Evolutionary conservation across 495 filamentous ascomycete genomes (phyloP).

Genomic region (Letharia lupina): DNA sequence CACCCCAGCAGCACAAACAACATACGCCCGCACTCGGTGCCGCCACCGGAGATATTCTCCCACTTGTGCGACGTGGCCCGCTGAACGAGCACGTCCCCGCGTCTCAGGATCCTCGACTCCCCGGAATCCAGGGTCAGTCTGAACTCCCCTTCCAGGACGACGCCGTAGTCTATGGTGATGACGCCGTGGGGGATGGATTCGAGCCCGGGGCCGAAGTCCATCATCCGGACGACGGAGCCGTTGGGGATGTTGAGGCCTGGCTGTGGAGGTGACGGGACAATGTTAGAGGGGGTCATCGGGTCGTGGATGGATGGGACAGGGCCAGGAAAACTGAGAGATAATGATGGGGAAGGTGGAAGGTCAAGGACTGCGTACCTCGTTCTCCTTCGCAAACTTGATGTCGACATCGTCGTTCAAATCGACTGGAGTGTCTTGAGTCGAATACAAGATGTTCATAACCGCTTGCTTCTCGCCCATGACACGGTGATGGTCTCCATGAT

Average conservation of each 20-base stretch:
- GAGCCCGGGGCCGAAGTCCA: slow-evolving; percentile 43
- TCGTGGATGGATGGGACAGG: neutral
- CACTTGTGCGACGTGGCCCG: slow-evolving; percentile 58
- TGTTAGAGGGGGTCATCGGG: neutral
- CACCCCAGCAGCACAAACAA: neutral
- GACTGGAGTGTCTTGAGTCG: slow-evolving; percentile 40
- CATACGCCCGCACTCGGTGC: neutral
- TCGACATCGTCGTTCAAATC: slow-evolving; percentile 45
- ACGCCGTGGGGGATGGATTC: slow-evolving; percentile 47
- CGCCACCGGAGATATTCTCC: slow-evolving; percentile 37
- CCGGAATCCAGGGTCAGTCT: slow-evolving; percentile 52
- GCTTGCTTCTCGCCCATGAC: slow-evolving; percentile 23
- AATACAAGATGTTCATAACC: slow-evolving; percentile 30
- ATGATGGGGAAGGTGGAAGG: neutral
- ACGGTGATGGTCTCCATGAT: slow-evolving; percentile 19
- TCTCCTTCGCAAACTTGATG: slow-evolving; percentile 33
- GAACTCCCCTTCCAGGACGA: slow-evolving; percentile 62
- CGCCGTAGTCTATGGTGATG: slow-evolving; percentile 61
- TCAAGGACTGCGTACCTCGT: slow-evolving; percentile 15
- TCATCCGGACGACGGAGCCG: slow-evolving; percentile 50
- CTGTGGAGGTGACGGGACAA: slow-evolving; percentile 4
- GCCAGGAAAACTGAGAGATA: neutral
- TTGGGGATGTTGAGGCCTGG: slow-evolving; percentile 33
- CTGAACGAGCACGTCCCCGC: slow-evolving; percentile 57
- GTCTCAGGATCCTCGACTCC: slow-evolving; percentile 43